Percentiles rank a stretch among this genome's conserved stretches.
Conservation (phyloP, 148 eudicot species). For the Persicaria tinctoria region DNA sequence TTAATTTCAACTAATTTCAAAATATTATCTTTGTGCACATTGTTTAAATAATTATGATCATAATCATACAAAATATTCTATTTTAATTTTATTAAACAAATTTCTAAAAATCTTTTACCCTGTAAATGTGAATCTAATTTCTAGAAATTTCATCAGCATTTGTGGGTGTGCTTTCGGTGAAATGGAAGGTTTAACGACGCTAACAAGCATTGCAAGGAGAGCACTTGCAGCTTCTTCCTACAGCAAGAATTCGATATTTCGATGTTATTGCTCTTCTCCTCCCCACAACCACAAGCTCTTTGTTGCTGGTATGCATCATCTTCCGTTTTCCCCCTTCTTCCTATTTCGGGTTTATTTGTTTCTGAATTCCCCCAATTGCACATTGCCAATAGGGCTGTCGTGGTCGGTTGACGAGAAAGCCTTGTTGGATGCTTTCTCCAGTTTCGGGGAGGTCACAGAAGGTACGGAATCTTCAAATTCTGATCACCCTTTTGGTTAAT, state of each 20-base stretch:
- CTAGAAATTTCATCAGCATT: no score
- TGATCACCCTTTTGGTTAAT: not conserved
- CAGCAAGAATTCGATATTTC: constrained; percentile 22
- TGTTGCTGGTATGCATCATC: constrained; percentile 44
- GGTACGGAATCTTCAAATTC: constrained; percentile 18
- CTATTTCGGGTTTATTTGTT: not conserved
- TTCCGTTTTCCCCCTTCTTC: not conserved
- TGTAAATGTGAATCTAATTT: no score
- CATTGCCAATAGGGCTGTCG: constrained; percentile 39
- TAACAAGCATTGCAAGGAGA: constrained; percentile 26
- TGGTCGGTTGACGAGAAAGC: constrained; percentile 77
- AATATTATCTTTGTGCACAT: no score
- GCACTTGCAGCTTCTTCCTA: constrained; percentile 16
- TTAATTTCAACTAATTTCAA: no score
- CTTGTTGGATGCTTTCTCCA: constrained; percentile 55
- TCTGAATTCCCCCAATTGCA: constrained; percentile 7
- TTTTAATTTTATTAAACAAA: no score
- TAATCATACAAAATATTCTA: no score
- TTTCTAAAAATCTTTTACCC: no score
- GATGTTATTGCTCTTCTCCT: constrained; percentile 32
- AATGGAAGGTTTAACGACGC: constrained; percentile 5
- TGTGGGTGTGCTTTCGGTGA: no score
- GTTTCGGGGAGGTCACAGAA: constrained; percentile 70
- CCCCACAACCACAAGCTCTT: constrained; percentile 50
- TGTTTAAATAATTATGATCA: no score